Base-by-base conservation (phyloP, 164 flowering plant genomes). In the Santalum album region DNA sequence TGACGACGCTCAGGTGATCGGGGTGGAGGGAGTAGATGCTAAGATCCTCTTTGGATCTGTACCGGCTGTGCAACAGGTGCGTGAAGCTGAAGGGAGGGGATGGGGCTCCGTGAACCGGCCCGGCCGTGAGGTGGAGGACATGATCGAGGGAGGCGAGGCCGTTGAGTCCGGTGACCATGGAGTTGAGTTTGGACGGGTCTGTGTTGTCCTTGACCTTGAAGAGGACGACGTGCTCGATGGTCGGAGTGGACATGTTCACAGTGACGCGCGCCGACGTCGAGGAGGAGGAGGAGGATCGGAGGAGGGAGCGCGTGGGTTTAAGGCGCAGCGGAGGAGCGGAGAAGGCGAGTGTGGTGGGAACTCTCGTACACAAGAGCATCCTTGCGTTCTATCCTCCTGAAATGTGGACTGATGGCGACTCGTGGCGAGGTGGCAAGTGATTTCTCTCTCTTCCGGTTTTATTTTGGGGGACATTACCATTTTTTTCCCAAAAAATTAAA, bases 221-320 rank as follows among this genome's bases (percentile, higher is more conserved):
- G 58, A 86, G 81, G 54, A 86, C 95, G 16, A 83, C 19, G 71
- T 86, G 95, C 49, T 83, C 95, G 59, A 83, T 40, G 35, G 61
- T 26, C 18, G 50, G 20, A 10, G 24, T 5, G 49, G 58, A 42
- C 58, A 55, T 55, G 2, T 2, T 56, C 40, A 12, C 20, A 4
- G 40, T 6, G 15, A n/a, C 1, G 15, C 0, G 16, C n/a, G 7
- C 6, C 7, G 25, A 34, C 15, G 23, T 35, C 1, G 23, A 43
- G 2, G 48, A 24, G 36, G 22, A 21, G 19, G n/a, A 39, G 61
- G 9, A 38, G 18, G 21, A 46, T 3, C 35, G 17, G 49, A 40
- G 27, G 10, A 3, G 49, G 49, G 17, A 27, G 25, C 27, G 6
- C 2, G 49, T 16, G 25, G 49, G 19, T 16, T 34, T 26, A 25